phyloP scores from a whole-genome alignment of 345 rosid genomes.

The Viola odorata region DNA sequence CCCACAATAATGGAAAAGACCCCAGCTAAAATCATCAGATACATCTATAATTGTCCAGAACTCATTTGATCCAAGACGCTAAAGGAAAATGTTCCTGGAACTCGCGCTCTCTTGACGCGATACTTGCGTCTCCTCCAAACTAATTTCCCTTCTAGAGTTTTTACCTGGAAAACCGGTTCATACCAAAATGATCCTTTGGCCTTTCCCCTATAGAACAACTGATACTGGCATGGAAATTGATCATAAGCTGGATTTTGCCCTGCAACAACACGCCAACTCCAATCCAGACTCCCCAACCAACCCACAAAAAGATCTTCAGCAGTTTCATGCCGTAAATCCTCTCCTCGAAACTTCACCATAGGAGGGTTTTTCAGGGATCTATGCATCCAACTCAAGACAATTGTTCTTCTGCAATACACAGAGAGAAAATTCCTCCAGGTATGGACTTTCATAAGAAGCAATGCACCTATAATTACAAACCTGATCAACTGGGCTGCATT shows the following conservation, averaged over 20 bases:
- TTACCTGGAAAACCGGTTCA: constrained; percentile 87
- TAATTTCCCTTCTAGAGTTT: constrained; percentile 57
- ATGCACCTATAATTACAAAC: constrained; percentile 90
- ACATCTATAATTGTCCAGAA: constrained; percentile 86
- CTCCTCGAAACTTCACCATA: constrained; percentile 55
- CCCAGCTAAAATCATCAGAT: constrained; percentile 82
- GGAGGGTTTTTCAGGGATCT: constrained; percentile 79
- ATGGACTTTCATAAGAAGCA: constrained; percentile 88
- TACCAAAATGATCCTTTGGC: constrained; percentile 92
- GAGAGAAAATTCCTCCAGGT: constrained; percentile 78
- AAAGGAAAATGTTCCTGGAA: constrained; percentile 64
- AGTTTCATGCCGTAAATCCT: constrained; percentile 49
- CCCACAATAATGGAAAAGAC: constrained; percentile 76
- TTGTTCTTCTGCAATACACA: constrained; percentile 85
- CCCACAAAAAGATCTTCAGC: constrained; percentile 93
- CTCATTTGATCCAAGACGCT: constrained; percentile 91
- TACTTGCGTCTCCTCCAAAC: constrained; percentile 92
- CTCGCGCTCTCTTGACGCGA: constrained; percentile 65
- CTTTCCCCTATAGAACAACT: constrained; percentile 83
- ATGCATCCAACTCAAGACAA: constrained; percentile 73
- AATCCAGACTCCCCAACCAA: constrained; percentile 68
- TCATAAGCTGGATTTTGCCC: constrained; percentile 98
- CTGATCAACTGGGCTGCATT: constrained; percentile 87
- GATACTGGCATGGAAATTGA: constrained; percentile 93
- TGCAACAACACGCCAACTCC: constrained; percentile 95